These are phyloP conservation scores for Magnolia officinalis DNA, from an alignment of 164 flowering plant species.

Conservation along the genomic window DNA sequence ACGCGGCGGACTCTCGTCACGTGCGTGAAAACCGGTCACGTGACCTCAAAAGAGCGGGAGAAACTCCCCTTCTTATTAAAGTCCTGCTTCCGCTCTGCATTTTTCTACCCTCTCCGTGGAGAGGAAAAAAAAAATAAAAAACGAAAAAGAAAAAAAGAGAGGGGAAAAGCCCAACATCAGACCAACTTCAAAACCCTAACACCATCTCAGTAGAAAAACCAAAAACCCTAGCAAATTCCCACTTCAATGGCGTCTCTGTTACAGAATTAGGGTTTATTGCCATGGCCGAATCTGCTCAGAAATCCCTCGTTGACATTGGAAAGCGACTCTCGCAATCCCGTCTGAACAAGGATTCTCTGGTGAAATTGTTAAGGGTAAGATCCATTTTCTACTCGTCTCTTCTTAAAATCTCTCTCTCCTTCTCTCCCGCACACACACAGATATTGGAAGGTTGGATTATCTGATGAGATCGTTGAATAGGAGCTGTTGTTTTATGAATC, in stretches of 20 bases:
- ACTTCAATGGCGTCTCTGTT: not conserved
- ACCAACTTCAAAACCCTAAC: too few relatives aligned
- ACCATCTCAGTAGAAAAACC: too few relatives aligned
- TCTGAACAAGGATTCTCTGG: slow-evolving; percentile 60
- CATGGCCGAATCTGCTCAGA: slow-evolving; percentile 40
- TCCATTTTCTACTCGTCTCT: not conserved
- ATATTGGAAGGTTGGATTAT: not conserved
- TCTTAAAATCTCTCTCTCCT: not conserved
- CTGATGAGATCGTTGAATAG: not conserved
- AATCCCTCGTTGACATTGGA: slow-evolving; percentile 48
- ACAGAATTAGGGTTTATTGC: not conserved
- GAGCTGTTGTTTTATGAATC: not conserved
- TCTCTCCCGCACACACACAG: not conserved
- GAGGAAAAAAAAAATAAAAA: not conserved
- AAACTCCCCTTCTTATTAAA: not conserved
- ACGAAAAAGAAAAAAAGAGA: not conserved
- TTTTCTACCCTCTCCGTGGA: not conserved
- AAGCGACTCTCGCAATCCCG: slow-evolving; percentile 46
- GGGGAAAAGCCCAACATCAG: not conserved
- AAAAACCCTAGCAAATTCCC: not conserved
- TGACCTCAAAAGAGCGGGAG: not conserved
- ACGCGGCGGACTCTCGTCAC: not conserved
- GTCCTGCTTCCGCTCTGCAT: too few relatives aligned
- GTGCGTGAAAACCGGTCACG: not conserved
- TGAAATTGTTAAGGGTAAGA: slow-evolving; percentile 66